Conservation (phyloP, 139 green algal genomes). For the Nannochloris sp. region DNA sequence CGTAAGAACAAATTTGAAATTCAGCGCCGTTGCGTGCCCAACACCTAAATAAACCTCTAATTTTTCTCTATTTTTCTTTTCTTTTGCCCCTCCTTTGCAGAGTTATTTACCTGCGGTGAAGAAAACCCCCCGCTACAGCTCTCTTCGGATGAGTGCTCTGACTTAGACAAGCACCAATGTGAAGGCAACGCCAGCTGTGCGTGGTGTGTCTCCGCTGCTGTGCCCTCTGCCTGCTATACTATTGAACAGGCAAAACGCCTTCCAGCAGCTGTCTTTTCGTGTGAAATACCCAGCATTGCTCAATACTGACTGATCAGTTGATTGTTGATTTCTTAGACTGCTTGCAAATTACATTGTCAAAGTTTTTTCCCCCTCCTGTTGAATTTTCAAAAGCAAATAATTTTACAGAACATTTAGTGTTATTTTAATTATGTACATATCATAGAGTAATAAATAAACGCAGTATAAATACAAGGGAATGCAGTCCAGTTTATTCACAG, state of each 20-base stretch:
- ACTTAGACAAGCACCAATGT: neutral
- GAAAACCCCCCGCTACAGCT: neutral
- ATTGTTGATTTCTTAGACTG: too few relatives aligned
- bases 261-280: slow-evolving; percentile 25
- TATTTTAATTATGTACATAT: neutral
- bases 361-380: neutral
- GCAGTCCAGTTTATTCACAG: too few relatives aligned
- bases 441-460: too few relatives aligned
- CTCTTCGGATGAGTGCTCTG: neutral
- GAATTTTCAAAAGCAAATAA: neutral
- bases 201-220: slow-evolving; percentile 22
- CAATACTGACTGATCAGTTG: too few relatives aligned
- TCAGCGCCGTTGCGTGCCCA: too few relatives aligned
- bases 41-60: too few relatives aligned
- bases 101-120: slow-evolving; percentile 12
- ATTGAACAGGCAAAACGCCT: slow-evolving; percentile 21
- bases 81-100: neutral
- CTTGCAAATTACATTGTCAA: too few relatives aligned
- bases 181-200: neutral
- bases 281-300: slow-evolving; percentile 9
- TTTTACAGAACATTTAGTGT: neutral
- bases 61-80: neutral
- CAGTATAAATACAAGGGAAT: too few relatives aligned
- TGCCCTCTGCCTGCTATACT: slow-evolving; percentile 19
- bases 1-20: neutral